Percentiles rank a stretch among this genome's conserved stretches.
These are phyloP conservation scores for Schizochytrium sp. DNA, from an alignment of 108 stramenopile species.

Conservation along the genomic window DNA sequence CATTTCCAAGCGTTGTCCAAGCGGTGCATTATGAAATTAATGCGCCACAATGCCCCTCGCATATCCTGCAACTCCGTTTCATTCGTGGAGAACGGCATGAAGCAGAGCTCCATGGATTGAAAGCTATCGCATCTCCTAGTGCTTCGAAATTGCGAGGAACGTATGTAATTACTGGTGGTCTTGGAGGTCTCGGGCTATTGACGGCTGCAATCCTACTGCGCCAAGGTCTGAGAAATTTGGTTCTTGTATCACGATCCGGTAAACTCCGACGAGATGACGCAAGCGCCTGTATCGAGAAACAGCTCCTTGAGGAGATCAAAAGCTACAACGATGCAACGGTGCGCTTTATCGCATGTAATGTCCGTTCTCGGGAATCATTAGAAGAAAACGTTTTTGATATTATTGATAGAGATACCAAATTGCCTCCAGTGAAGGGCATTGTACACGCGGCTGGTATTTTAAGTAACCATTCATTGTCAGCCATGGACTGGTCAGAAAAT, in stretches of 20 bases:
- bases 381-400: background rate
- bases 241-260: constrained; percentile 33
- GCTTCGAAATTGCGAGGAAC: background rate
- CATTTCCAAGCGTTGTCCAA: background rate
- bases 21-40: background rate
- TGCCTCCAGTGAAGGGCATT: constrained; percentile 15
- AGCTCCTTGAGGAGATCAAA: background rate
- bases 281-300: background rate
- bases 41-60: background rate
- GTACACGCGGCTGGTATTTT: background rate
- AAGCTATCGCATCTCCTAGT: background rate
- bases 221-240: background rate
- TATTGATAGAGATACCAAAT: background rate
- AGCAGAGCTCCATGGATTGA: background rate
- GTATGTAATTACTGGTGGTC: constrained; percentile 36
- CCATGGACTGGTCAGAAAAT: background rate
- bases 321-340: background rate
- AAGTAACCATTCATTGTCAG: background rate
- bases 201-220: background rate
- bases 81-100: background rate
- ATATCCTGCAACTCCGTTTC: background rate
- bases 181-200: constrained; percentile 31
- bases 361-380: background rate
- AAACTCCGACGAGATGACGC: background rate
- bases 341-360: background rate